These are phyloP conservation scores for Mucor mucedo DNA, from an alignment of 371 early-diverging fungal genomes.

Conservation along the genomic window DNA sequence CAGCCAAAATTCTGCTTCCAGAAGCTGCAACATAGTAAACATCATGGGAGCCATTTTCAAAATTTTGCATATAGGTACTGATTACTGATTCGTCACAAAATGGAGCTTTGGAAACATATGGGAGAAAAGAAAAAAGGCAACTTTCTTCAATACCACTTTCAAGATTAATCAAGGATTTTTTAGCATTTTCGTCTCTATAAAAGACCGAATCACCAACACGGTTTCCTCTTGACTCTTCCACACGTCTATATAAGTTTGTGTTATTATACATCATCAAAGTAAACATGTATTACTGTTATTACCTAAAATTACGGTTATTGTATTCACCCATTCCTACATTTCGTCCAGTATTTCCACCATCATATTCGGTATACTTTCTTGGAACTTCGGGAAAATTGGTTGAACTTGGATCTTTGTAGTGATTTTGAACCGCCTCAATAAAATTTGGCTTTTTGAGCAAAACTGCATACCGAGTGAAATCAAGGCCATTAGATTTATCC, in stretches of 20 bases:
- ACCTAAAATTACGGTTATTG: conserved; percentile 23
- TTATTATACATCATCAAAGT: background rate
- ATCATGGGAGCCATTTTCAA: background rate
- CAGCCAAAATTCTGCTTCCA: conserved; percentile 49
- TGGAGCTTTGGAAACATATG: conserved; percentile 9
- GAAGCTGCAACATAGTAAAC: conserved; percentile 50
- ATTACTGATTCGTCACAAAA: conserved; percentile 13
- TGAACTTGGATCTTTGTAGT: background rate
- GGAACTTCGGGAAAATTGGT: conserved; percentile 23
- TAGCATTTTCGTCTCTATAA: conserved; percentile 16
- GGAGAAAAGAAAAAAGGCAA: background rate
- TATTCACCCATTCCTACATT: conserved; percentile 14
- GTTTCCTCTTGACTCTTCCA: conserved; percentile 70
- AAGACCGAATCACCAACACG: conserved; percentile 64
- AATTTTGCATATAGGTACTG: conserved; percentile 1
- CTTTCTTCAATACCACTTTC: background rate
- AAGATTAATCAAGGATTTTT: conserved; percentile 12
- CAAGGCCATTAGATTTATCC: conserved; percentile 25
- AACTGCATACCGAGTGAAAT: conserved; percentile 29
- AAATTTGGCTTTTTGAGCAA: conserved; percentile 25
- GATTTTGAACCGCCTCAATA: background rate
- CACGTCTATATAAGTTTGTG: conserved; percentile 34
- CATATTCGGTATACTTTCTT: conserved; percentile 22
- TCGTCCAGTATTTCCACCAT: conserved; percentile 42
- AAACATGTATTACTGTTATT: background rate